Conservation (phyloP, 2,329 filamentous ascomycete genomes). For the Exophiala lecanii-corni region DNA sequence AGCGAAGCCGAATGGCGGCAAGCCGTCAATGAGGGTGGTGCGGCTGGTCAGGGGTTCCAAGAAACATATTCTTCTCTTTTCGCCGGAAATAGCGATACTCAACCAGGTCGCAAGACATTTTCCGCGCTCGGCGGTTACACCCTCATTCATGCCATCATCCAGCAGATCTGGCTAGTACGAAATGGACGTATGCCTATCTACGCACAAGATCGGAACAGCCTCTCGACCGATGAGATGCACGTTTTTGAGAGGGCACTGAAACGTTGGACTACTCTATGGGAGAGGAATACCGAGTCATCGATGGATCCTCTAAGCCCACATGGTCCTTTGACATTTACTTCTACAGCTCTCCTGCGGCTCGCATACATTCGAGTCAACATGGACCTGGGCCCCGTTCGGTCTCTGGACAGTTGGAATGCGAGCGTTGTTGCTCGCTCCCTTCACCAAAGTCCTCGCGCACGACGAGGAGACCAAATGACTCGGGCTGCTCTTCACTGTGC, state of each 20-base stretch:
- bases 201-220: constrained; percentile 23
- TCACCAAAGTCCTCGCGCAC: constrained; percentile 50
- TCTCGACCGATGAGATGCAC: constrained; percentile 37
- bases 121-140: constrained; percentile 63
- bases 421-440: constrained; percentile 56
- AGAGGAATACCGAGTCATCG: constrained; percentile 37
- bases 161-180: constrained; percentile 67
- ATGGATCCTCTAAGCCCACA: constrained; percentile 34
- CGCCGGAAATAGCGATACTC: constrained; percentile 23
- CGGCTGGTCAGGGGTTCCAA: constrained; percentile 33
- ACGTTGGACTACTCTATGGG: constrained; percentile 40
- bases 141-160: constrained; percentile 66
- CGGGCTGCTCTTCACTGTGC: constrained; percentile 63
- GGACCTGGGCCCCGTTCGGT: constrained; percentile 34
- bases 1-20: constrained; percentile 33
- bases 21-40: constrained; percentile 27
- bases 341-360: constrained; percentile 59
- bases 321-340: constrained; percentile 61
- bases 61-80: constrained; percentile 30
- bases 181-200: constrained; percentile 32
- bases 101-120: too few species aligned
- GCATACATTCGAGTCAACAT: constrained; percentile 45
- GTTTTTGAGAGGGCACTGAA: constrained; percentile 41
- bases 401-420: constrained; percentile 59
- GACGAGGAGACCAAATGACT: constrained; percentile 54